These are phyloP conservation scores for Diaporthe caulivora DNA, from an alignment of 2,329 filamentous ascomycete genomes.

Conservation along the genomic window DNA sequence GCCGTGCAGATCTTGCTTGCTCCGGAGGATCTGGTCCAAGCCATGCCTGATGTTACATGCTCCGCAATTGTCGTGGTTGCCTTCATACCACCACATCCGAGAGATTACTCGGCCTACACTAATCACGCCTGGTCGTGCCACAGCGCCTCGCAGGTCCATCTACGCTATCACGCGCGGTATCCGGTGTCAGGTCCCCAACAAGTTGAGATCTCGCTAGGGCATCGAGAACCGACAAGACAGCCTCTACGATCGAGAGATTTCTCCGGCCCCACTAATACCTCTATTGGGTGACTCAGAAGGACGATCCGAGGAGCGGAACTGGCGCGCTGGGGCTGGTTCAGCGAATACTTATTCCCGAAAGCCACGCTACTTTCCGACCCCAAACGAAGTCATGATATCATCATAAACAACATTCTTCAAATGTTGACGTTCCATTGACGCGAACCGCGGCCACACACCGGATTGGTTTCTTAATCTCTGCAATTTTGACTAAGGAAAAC, in stretches of 20 bases:
- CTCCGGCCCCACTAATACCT: background rate
- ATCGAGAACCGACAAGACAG: background rate
- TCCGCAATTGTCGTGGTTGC: constrained; percentile 11
- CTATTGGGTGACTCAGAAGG: background rate
- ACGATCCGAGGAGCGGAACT: background rate
- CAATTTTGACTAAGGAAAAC: background rate
- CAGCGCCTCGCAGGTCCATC: background rate
- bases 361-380: constrained; percentile 16
- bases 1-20: constrained; percentile 27
- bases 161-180: constrained; percentile 1
- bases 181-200: background rate
- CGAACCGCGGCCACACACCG: no score
- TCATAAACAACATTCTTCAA: constrained; percentile 7
- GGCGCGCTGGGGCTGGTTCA: background rate
- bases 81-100: background rate
- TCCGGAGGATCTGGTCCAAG: constrained; percentile 23
- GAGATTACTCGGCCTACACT: background rate
- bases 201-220: background rate
- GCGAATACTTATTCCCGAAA: background rate
- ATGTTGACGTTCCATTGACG: constrained; percentile 11
- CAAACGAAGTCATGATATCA: constrained; percentile 38
- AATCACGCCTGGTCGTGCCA: background rate
- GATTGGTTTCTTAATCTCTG: background rate
- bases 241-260: background rate
- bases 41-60: background rate